Conservation (phyloP, 352 stramenopile species). For the Plasmopara halstedii region DNA sequence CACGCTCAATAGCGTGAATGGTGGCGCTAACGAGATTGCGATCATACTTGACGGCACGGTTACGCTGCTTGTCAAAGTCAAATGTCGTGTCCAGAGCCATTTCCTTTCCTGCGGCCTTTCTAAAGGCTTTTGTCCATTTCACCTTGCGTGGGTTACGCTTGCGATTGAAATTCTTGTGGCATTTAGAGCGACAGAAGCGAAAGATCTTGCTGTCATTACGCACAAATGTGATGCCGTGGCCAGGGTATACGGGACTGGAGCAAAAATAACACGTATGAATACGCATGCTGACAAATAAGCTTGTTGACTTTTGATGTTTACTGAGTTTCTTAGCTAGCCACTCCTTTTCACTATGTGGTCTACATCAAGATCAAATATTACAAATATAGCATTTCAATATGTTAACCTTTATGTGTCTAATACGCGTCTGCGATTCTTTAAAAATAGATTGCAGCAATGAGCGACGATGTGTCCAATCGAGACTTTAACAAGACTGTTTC, state of each 20-base stretch:
- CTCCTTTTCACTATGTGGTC: background rate
- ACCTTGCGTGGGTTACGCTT: slow-evolving; percentile 99
- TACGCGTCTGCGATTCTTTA: too few relatives aligned
- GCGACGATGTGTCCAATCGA: too few relatives aligned
- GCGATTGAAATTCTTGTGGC: slow-evolving; percentile 99
- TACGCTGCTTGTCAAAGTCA: slow-evolving; percentile 99
- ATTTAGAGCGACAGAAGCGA: slow-evolving; percentile 99
- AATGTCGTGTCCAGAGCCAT: slow-evolving; percentile 99
- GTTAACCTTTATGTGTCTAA: background rate
- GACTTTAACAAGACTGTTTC: too few relatives aligned
- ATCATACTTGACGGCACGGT: slow-evolving; percentile 99
- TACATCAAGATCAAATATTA: background rate
- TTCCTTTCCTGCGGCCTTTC: slow-evolving; percentile 97
- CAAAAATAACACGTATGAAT: slow-evolving; percentile 99
- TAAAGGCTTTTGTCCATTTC: slow-evolving; percentile 99
- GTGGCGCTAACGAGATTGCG: slow-evolving; percentile 98
- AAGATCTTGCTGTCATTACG: slow-evolving; percentile 99
- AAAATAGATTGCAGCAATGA: too few relatives aligned
- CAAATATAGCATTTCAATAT: background rate
- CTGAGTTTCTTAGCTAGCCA: background rate
- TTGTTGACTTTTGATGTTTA: background rate
- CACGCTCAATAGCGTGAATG: slow-evolving; percentile 97
- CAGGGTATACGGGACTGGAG: slow-evolving; percentile 98
- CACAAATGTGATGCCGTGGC: slow-evolving; percentile 98
- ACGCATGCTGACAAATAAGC: slow-evolving; percentile 68